Conservation (phyloP, 495 filamentous ascomycete species). For the Glutinoglossum americanum region DNA sequence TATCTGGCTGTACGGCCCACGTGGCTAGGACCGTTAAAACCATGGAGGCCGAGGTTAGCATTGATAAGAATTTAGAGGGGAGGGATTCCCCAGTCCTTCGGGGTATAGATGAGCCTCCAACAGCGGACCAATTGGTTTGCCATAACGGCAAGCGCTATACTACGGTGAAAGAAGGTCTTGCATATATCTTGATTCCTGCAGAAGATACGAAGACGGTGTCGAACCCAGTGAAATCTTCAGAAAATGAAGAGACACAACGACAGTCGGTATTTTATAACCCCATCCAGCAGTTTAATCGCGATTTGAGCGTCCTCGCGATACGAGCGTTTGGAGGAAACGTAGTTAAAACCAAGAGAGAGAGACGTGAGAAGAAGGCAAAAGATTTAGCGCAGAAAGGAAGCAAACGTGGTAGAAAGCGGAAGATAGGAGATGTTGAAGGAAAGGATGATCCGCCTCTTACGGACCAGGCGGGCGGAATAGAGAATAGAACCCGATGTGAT, state of each 20-base stretch:
- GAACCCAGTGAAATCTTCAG: conserved; percentile 20
- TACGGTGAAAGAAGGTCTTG: conserved; percentile 45
- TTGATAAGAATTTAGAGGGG: background rate
- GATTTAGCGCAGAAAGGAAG: conserved; percentile 15
- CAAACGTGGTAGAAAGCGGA: conserved; percentile 16
- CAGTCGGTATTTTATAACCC: conserved; percentile 96
- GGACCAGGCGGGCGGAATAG: background rate
- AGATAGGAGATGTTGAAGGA: conserved; percentile 28
- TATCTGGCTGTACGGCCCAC: background rate
- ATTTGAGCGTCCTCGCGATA: conserved; percentile 81
- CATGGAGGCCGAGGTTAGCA: background rate
- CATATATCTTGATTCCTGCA: conserved; percentile 39
- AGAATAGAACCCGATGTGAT: background rate
- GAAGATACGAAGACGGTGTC: conserved; percentile 21
- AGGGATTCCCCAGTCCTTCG: background rate
- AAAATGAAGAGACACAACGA: conserved; percentile 24
- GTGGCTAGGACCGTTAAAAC: background rate
- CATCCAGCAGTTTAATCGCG: conserved; percentile 95
- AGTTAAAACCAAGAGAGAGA: conserved; percentile 20
- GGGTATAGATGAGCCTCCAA: conserved; percentile 5
- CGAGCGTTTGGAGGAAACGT: conserved; percentile 57
- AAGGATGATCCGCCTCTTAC: conserved; percentile 2
- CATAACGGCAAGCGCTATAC: conserved; percentile 34
- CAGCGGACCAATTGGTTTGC: conserved; percentile 13
- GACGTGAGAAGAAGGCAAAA: conserved; percentile 16